Base-by-base conservation (phyloP, 768 basidiomycete species). In the Galerina marginata region DNA sequence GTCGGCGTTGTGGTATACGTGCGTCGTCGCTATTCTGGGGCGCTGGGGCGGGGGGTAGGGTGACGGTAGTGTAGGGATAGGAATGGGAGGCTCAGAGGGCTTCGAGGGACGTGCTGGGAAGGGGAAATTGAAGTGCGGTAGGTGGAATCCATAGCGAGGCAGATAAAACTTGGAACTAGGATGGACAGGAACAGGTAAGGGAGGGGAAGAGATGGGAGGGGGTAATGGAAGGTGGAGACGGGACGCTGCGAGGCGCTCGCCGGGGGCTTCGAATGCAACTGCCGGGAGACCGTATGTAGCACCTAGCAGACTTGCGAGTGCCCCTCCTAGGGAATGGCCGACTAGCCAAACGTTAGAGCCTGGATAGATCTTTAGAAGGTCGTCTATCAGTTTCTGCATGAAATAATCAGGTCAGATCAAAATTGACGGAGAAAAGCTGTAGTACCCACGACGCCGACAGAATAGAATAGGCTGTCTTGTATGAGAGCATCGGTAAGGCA, bases 391-490 rank as follows among this genome's bases (percentile, higher is more conserved):
- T 68, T 90, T 87, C 95, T 96, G 59, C 15, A 36, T 38, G 4
- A 14, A 25, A 15, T 45, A 37, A 44, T 11, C 49, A 60, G 36
- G 45, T 20, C 14, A 14, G n/a, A 36, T 14, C 38, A 14, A 10
- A 38, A 50, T 4, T 14, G 5, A 23, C 38, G 26, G 45, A 45
- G 36, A 53, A 38, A 29, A 52, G 20, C 39, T 38, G 36, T 38
- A 7, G 9, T 33, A 80, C 90, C 76, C 62, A 93, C 92, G 47
- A 93, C 87, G 26, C 95, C 96, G 39, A 90, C 79, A 2, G 90
- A 89, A 72, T 97, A 97, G 76, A 98, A 98, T n/a, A 97, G 75
- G 66, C 90, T 92, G 59, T 98, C 95, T 71, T 92, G 81, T 56
- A 95, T 79, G 39, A 98, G 86, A 2, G 96, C 91, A 47, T 90